Evolutionary conservation across 1,284 basidiomycete species (phyloP).

Genomic region (Papiliotrema laurentii): DNA sequence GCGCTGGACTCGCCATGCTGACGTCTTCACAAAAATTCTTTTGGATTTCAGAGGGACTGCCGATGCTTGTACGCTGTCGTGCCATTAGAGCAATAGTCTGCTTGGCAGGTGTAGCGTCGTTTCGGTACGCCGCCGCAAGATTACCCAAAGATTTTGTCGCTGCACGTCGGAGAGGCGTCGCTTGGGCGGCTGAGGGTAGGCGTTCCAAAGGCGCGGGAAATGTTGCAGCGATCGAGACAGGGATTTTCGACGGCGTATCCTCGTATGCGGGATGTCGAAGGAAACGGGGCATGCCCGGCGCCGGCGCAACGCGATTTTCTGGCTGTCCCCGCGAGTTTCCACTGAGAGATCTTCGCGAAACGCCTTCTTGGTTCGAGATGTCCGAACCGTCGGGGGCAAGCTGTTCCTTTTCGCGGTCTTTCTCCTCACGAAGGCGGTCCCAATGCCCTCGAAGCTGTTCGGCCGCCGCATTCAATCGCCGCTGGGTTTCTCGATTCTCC

Average conservation of each 20-base stretch:
- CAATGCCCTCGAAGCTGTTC: conserved; percentile 54
- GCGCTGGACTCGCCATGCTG: conserved; percentile 34
- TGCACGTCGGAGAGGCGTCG: conserved; percentile 24
- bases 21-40: conserved; percentile 31
- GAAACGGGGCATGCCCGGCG: conserved; percentile 15
- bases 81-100: conserved; percentile 11
- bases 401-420: conserved; percentile 48
- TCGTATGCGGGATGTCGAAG: conserved; percentile 20
- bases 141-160: conserved; percentile 44
- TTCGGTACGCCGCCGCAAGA: conserved; percentile 27
- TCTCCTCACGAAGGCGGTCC: conserved; percentile 54
- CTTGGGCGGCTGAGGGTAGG: conserved; percentile 12
- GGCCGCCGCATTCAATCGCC: conserved; percentile 63
- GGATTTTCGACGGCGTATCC: conserved; percentile 46
- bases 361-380: too few species aligned
- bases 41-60: conserved; percentile 35
- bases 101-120: conserved; percentile 28
- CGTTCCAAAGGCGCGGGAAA: conserved; percentile 17
- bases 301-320: too few species aligned
- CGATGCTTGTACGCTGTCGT: conserved; percentile 31
- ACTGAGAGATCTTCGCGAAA: too few species aligned
- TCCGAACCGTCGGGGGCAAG: conserved; percentile 9
- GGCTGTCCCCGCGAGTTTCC: too few species aligned
- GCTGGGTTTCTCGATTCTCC: conserved; percentile 63
- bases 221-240: conserved; percentile 15